Evolutionary conservation across 176 grass and related monocot species (phyloP).

Genomic region (Chrysopogon serrulatus): DNA sequence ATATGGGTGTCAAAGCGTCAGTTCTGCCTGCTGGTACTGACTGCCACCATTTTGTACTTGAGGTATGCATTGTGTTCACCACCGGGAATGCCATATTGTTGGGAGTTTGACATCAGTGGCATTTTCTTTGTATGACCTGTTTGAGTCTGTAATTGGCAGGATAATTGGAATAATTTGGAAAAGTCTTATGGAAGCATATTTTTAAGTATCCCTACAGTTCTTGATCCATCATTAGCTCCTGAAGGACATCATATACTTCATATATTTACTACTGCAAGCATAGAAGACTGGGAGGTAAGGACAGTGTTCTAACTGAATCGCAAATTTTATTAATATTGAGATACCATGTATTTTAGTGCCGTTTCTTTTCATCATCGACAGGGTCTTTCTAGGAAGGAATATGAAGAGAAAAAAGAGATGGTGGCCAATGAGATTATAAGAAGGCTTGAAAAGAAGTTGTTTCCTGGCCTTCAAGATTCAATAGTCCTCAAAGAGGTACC

Average conservation of each 20-base stretch:
- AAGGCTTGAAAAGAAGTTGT: slow-evolving; percentile 84
- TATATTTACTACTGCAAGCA: slow-evolving; percentile 86
- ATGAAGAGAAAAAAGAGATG: slow-evolving; percentile 76
- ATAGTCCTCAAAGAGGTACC: slow-evolving; percentile 92
- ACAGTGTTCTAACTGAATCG: neutral
- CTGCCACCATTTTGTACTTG: slow-evolving; percentile 94
- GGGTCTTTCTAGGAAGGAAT: slow-evolving; percentile 75
- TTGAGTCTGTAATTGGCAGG: slow-evolving; percentile 35
- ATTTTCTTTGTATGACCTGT: neutral
- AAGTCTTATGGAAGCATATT: slow-evolving; percentile 96
- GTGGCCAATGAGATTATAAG: slow-evolving; percentile 79
- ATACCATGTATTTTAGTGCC: neutral
- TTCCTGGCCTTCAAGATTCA: slow-evolving; percentile 83
- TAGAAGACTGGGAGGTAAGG: slow-evolving; percentile 91
- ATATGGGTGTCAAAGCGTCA: slow-evolving; percentile 88
- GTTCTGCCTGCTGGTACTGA: slow-evolving; percentile 83
- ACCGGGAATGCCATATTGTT: neutral
- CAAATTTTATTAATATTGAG: neutral
- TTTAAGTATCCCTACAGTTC: slow-evolving; percentile 96
- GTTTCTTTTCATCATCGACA: slow-evolving; percentile 21
- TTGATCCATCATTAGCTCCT: slow-evolving; percentile 82
- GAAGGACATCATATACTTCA: slow-evolving; percentile 96
- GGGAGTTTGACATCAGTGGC: neutral
- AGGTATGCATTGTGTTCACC: slow-evolving; percentile 49
- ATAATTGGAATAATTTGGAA: slow-evolving; percentile 83